phyloP scores from a whole-genome alignment of 2,329 filamentous ascomycete species.

The Nemania serpens region DNA sequence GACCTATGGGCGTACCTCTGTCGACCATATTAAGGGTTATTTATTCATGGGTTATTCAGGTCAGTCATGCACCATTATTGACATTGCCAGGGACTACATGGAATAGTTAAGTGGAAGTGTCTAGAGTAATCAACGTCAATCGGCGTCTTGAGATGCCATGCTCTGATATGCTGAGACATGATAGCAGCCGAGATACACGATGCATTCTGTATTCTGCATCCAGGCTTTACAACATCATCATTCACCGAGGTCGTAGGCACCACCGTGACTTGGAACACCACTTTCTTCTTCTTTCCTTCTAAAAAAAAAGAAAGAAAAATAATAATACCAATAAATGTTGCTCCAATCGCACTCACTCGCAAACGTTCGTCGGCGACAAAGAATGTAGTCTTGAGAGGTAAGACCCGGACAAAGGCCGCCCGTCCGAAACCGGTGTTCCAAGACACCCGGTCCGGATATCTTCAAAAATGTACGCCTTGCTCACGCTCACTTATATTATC shows the following conservation, averaged over 20 bases:
- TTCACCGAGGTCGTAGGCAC: neutral
- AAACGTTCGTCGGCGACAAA: constrained; percentile 23
- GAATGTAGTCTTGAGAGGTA: neutral
- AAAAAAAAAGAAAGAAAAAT: no score
- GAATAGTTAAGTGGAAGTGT: no score
- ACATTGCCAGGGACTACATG: no score
- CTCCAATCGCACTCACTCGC: neutral
- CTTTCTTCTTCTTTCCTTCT: neutral
- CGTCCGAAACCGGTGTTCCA: constrained; percentile 21
- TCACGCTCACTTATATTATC: neutral
- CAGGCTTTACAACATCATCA: neutral
- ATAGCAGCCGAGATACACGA: no score
- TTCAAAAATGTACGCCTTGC: constrained; percentile 6
- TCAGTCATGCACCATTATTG: no score
- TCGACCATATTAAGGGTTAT: no score
- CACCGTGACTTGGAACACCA: neutral
- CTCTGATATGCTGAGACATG: no score
- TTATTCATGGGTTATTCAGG: no score
- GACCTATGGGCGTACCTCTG: no score
- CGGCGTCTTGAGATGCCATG: no score
- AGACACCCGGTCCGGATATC: neutral
- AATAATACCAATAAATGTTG: no score
- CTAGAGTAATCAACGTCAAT: no score
- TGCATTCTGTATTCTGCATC: neutral
- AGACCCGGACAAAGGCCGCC: constrained; percentile 16